Base-by-base conservation (phyloP, 805 yeast species). In the Clavispora phyllophila region DNA sequence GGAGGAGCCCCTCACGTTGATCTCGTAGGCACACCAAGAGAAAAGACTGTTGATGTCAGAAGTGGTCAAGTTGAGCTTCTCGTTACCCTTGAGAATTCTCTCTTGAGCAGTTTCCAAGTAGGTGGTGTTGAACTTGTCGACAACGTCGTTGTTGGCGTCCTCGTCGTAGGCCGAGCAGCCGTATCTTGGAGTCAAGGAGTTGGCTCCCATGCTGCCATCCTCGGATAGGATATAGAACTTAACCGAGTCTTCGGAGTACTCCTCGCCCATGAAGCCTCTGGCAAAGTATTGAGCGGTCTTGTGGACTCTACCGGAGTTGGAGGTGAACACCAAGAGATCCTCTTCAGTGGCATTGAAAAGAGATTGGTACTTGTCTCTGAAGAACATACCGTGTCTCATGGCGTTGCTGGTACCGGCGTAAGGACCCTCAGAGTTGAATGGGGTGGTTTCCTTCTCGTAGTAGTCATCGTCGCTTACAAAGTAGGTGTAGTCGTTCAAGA, bases 11-110 rank as follows among this genome's bases (percentile, higher is more conserved):
- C 70, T 71, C 9, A 79, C 84, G 43, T 84, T 85, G 36, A 84
- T 63, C 62, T 87, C 95, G 57, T 72, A 87, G 3, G 87, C 89
- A 63, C 95, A 86, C 63, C 80, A 73, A 10, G 71, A 66, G 53
- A 83, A 80, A 48, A 86, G 54, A 19, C 60, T 62, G 34, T 58
- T 62, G 20, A 81, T 75, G 53, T 87, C 91, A 28, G 59, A 54
- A 2, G 68, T 55, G 3, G 81, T 72, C 41, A 85, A 49, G 49
- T 78, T 65, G 45, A 68, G 55, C 2, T 80, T 83, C 3, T 79
- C 78, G 41, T 85, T 78, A 39, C 72, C 67, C 36, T 59, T 57
- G 53, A 75, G 75, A 39, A 85, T 64, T 53, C 95, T 72, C n/a
- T 58, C 58, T 6, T 82, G 74, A 23, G 87, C 86, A 17, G 60